Conservation (phyloP, 352 stramenopile species). For the Vaucheria bursata region DNA sequence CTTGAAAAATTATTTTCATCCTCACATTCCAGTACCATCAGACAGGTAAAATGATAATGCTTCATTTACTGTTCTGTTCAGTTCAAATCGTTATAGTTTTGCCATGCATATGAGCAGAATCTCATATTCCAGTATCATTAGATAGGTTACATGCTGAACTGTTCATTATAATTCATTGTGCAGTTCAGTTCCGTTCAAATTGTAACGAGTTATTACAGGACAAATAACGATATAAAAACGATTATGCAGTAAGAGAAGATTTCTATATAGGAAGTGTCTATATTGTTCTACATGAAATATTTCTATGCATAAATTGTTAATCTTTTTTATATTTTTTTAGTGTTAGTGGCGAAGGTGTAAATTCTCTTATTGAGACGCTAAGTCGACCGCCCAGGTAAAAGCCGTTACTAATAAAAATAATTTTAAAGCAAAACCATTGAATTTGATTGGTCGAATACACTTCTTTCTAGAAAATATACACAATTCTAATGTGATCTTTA, state of each 20-base stretch:
- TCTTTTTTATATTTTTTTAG: not conserved
- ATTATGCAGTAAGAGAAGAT: not conserved
- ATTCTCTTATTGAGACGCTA: not conserved
- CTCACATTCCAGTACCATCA: not conserved
- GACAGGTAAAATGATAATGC: not conserved
- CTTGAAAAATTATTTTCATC: conserved; percentile 28
- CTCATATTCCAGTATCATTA: not conserved
- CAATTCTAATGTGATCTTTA: no score
- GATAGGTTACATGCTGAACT: not conserved
- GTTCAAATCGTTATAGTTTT: no score
- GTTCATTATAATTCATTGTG: not conserved
- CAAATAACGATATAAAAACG: no score
- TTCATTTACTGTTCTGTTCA: not conserved
- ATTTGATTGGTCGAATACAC: no score
- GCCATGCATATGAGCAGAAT: no score
- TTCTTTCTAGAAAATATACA: no score
- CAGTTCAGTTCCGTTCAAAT: not conserved
- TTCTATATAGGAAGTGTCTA: not conserved
- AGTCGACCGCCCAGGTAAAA: conserved; percentile 2
- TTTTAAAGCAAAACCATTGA: no score
- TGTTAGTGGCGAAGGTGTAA: not conserved
- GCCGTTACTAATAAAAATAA: no score
- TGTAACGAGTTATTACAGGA: not conserved
- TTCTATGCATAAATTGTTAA: not conserved
- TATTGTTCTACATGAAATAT: not conserved